Base-by-base conservation (phyloP, 2,329 filamentous ascomycete species). In the Trichoderma semiorbis region DNA sequence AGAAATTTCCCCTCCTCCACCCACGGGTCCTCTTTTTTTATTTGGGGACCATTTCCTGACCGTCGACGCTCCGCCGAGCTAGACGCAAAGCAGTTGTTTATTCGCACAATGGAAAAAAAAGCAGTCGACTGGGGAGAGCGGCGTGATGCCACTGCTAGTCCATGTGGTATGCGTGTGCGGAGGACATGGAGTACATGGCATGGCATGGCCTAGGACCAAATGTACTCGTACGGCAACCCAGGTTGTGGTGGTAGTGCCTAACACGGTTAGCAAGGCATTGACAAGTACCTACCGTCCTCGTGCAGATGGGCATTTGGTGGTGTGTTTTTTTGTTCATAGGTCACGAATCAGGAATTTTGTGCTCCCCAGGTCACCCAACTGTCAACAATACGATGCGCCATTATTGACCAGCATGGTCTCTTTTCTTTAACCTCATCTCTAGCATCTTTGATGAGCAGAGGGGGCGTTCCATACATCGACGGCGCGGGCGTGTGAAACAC, bases 401-500 rank as follows among this genome's bases (percentile, higher is more conserved):
- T 50, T 50, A 50, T 50, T 50, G 43, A 50, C 10, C 3, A 2
- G 3, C 43, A 47, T 39, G 43, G 43, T 21, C 43, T 47, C 43
- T 47, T 50, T 50, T 21, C 7, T 50, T 12, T 21, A 21, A 50
- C n/a, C 43, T 50, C 43, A 50, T 50, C n/a, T 50, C 7, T 50
- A 50, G 43, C 43, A 50, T 21, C 43, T 21, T 24, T 12, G 10
- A 50, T 50, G 43, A 21, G 43, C 43, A 1, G 43, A 21, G 43
- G n/a, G 43, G 43, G 39, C 36, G 36, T n/a, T 24, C 30, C 30
- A 53, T 68, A 32, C 24, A 68, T 18, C 24, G 53, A 68, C 65
- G 65, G 65, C 55, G 66, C 47, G 66, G 66, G 66, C 55, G 66
- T 60, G 55, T 69, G 55, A 32, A 50, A 69, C 53, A 43, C 53